Percentiles rank a stretch among this genome's conserved stretches.
Conservation (phyloP, 1,284 basidiomycete species). For the Pascua sp. region DNA sequence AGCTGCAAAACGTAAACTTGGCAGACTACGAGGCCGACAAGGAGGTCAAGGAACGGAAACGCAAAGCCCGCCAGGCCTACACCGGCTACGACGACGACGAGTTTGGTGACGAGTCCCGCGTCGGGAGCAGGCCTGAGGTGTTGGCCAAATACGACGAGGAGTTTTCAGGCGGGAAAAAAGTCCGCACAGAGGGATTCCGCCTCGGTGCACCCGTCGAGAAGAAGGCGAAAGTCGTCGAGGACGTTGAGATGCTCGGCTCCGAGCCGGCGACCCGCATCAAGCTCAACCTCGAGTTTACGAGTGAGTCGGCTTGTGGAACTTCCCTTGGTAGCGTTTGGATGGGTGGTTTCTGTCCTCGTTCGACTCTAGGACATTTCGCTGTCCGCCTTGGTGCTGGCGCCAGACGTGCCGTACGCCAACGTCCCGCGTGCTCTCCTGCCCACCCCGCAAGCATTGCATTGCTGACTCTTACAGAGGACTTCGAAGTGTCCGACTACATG, state of each 20-base stretch:
- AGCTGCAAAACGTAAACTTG: slow-evolving; percentile 90
- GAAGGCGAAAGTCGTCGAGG: slow-evolving; percentile 54
- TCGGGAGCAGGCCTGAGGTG: slow-evolving; percentile 74
- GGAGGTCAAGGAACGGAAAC: slow-evolving; percentile 66
- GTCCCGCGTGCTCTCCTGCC: too few relatives aligned
- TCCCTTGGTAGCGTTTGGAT: too few relatives aligned
- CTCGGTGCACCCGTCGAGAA: slow-evolving; percentile 56
- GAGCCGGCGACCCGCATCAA: slow-evolving; percentile 40
- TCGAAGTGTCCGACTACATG: slow-evolving; percentile 81
- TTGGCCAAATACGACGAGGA: slow-evolving; percentile 94
- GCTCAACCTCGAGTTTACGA: slow-evolving; percentile 84
- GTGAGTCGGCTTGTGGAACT: slow-evolving; percentile 55
- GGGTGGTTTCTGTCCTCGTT: too few relatives aligned
- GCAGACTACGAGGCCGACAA: slow-evolving; percentile 76
- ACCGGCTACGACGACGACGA: slow-evolving; percentile 97
- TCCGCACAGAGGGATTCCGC: slow-evolving; percentile 65
- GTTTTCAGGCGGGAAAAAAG: slow-evolving; percentile 57
- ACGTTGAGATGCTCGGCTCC: slow-evolving; percentile 53
- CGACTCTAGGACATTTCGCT: too few relatives aligned
- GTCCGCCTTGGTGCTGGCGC: too few relatives aligned
- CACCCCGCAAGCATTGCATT: too few relatives aligned
- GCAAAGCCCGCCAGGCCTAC: slow-evolving; percentile 77
- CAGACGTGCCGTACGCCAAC: too few relatives aligned
- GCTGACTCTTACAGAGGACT: slow-evolving; percentile 57
- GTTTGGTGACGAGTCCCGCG: slow-evolving; percentile 61